Conservation (phyloP, 257 asterid species). For the Capsicum baccatum region DNA sequence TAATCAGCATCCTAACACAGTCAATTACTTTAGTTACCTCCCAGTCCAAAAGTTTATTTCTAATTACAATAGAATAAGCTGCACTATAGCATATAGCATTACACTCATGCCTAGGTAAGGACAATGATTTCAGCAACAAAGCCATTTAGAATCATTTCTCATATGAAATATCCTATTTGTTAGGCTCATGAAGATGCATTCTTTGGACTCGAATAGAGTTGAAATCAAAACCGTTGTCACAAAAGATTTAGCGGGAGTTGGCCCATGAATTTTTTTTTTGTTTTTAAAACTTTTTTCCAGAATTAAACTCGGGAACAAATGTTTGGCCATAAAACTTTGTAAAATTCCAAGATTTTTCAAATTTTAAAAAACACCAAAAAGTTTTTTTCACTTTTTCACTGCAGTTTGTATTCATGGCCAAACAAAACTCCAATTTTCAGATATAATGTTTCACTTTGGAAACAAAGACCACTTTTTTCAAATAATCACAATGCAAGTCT, state of each 20-base stretch:
- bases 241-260: not conserved
- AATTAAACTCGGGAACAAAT: too few relatives aligned
- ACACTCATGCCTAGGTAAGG: not conserved
- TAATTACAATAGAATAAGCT: not conserved
- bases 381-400: too few relatives aligned
- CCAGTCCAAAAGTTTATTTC: not conserved
- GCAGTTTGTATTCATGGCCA: too few relatives aligned
- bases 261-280: not conserved
- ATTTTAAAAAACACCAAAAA: too few relatives aligned
- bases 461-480: too few relatives aligned
- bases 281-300: too few relatives aligned
- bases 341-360: too few relatives aligned
- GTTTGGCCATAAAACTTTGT: too few relatives aligned
- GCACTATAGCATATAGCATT: not conserved
- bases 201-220: not conserved
- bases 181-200: not conserved
- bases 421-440: too few relatives aligned
- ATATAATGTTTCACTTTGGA: too few relatives aligned
- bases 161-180: not conserved
- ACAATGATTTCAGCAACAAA: not conserved
- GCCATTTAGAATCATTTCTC: not conserved
- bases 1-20: conserved; percentile 11
- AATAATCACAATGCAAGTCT: not conserved
- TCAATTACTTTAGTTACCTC: not conserved
- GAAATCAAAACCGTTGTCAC: not conserved